Percentiles rank a stretch among this genome's conserved stretches.
Conservation (phyloP, 2,329 filamentous ascomycete genomes). For the Cladosporium oxysporum region DNA sequence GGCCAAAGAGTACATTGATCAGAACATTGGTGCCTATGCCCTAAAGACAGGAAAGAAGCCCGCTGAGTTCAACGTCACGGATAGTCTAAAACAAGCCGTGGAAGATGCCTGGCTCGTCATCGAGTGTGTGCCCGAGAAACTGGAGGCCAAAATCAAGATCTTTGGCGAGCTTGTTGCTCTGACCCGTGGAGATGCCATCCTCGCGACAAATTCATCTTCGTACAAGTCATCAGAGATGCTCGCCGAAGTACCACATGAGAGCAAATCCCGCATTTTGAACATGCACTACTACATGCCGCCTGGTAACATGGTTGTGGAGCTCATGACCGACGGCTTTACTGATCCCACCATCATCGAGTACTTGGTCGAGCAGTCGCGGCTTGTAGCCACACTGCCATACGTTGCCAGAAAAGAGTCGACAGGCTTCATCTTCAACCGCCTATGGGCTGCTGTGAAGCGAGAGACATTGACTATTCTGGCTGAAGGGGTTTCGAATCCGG, state of each 20-base stretch:
- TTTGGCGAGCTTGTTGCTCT: constrained; percentile 50
- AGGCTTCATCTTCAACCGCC: constrained; percentile 57
- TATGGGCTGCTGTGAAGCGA: constrained; percentile 60
- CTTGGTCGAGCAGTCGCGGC: constrained; percentile 43
- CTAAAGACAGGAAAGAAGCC: constrained; percentile 20
- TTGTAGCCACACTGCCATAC: constrained; percentile 45
- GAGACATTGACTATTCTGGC: constrained; percentile 53
- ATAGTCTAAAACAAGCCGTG: constrained; percentile 45
- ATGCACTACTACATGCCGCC: constrained; percentile 54
- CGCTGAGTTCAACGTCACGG: constrained; percentile 38
- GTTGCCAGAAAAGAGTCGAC: constrained; percentile 53
- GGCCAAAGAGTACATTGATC: constrained; percentile 44
- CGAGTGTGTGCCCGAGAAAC: constrained; percentile 55
- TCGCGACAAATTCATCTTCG: constrained; percentile 55
- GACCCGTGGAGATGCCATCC: constrained; percentile 49
- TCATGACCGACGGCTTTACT: constrained; percentile 56
- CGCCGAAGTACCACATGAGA: constrained; percentile 41
- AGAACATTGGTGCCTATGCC: constrained; percentile 36
- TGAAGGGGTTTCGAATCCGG: constrained; percentile 52
- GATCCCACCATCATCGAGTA: constrained; percentile 48
- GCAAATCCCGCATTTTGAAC: constrained; percentile 49
- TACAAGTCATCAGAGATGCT: constrained; percentile 56
- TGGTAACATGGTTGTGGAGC: constrained; percentile 48
- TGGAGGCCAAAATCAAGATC: constrained; percentile 51
- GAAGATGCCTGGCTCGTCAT: constrained; percentile 55